Conservation (phyloP, 768 basidiomycete genomes). For the Hysterangium stoloniferum region DNA sequence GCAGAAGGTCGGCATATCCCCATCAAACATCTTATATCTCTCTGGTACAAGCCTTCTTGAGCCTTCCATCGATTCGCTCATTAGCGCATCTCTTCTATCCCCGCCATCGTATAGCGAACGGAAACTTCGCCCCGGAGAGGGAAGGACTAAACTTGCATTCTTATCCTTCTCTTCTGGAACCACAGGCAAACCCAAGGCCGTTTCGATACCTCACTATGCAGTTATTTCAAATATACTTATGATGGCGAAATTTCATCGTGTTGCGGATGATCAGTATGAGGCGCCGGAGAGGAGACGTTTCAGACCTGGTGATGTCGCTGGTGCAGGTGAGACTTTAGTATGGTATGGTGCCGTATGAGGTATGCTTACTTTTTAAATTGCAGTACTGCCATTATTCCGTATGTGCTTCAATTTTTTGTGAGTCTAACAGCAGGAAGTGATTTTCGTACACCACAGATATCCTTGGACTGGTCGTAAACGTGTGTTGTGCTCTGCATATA, state of each 20-base stretch:
- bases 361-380: neutral
- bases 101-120: slow-evolving; percentile 40
- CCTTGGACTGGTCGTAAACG: slow-evolving; percentile 17
- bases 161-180: slow-evolving; percentile 71
- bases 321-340: slow-evolving; percentile 40
- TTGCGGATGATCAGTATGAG: slow-evolving; percentile 27
- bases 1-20: slow-evolving; percentile 25
- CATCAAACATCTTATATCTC: slow-evolving; percentile 15
- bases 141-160: slow-evolving; percentile 60
- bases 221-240: slow-evolving; percentile 58
- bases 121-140: slow-evolving; percentile 48
- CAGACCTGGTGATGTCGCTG: slow-evolving; percentile 51
- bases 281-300: slow-evolving; percentile 27
- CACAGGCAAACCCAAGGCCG: slow-evolving; percentile 65
- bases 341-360: too few relatives aligned
- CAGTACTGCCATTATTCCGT: slow-evolving; percentile 17
- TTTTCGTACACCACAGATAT: slow-evolving; percentile 12
- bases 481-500: neutral
- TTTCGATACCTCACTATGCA: slow-evolving; percentile 53
- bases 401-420: neutral
- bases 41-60: neutral
- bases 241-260: slow-evolving; percentile 43
- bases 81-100: slow-evolving; percentile 39
- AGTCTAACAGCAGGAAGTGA: neutral
- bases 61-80: slow-evolving; percentile 33